Evolutionary conservation across 352 stramenopile genomes (phyloP), one percentile per base, ranked within the genome.

Genomic region (Globisporangium nagaii): DNA sequence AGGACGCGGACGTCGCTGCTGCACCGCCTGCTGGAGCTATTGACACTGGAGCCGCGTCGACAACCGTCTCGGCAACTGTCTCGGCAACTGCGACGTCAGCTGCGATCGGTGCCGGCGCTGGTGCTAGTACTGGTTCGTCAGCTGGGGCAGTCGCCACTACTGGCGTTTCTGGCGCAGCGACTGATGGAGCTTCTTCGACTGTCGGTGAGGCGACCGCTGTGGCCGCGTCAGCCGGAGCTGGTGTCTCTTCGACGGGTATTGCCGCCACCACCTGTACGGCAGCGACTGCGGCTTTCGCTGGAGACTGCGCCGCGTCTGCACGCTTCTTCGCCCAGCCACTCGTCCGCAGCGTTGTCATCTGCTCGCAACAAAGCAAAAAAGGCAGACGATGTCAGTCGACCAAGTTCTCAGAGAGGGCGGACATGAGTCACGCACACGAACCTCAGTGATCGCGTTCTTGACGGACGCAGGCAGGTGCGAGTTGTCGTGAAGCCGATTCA

Each of bases 281-380:
- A 8, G 11, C 34, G 19, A 30, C 53, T 10, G 30, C 28, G 1
- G 46, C 44, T 12, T 60, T 71, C n/a, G 22, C 41, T 13, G 55
- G 22, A 17, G 55, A 32, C 13, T 34, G 31, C 4, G 17, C 48
- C 0, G 53, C 41, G 1, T 76, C 68, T 12, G 59, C 27, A n/a
- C 72, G 70, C 58, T 75, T 84, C 51, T 81, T 86, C 40, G 73
- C 61, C 79, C 79, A 90, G 4, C 79, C 79, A 53, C 69, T 62
- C 17, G 62, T 44, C 45, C 79, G 74, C 37, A 70, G 28, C 44
- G 36, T 68, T 24, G 66, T 73, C 32, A 83, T 65, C 79, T 88
- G 42, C 43, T 24, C 20, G 20, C 24, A 54, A 24, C 12, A 41
- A 22, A 10, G 17, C 34, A 39, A 20, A 12, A 17, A 5, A 20